phyloP scores from a whole-genome alignment of 202 grass and related monocot species.

The Carex sylvatica region DNA sequence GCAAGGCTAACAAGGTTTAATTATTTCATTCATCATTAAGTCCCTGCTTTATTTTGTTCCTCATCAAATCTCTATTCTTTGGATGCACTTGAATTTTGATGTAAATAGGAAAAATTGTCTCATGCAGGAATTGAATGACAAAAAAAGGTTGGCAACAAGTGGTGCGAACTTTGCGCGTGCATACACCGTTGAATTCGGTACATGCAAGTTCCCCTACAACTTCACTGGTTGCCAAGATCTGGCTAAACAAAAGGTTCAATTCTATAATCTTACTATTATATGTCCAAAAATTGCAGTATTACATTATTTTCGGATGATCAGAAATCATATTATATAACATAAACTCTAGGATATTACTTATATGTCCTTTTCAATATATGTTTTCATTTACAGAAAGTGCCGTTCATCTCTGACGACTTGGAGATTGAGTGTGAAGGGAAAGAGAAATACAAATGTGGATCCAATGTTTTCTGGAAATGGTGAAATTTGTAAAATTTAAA shows the following conservation, averaged over 20 bases:
- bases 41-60: background rate
- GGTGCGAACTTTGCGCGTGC: conserved; percentile 82
- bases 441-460: conserved; percentile 98
- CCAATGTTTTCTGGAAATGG: conserved; percentile 99
- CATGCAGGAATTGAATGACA: conserved; percentile 86
- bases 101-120: background rate
- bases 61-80: background rate
- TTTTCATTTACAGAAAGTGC: conserved; percentile 57
- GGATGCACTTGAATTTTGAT: background rate
- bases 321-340: background rate
- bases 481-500: conserved; percentile 23
- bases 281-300: background rate
- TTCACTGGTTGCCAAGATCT: conserved; percentile 98
- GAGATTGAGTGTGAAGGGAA: conserved; percentile 97
- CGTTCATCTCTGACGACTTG: conserved; percentile 71
- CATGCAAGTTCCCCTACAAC: conserved; percentile 84
- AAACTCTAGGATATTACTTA: background rate
- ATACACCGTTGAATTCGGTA: conserved; percentile 76
- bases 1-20: conserved; percentile 86
- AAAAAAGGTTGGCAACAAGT: conserved; percentile 60
- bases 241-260: conserved; percentile 88
- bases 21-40: background rate
- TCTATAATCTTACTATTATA: background rate
- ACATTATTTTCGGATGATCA: background rate
- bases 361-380: background rate